Evolutionary conservation across 73 alveolate species (phyloP).

Genomic region (Symbiodinium pilosum): DNA sequence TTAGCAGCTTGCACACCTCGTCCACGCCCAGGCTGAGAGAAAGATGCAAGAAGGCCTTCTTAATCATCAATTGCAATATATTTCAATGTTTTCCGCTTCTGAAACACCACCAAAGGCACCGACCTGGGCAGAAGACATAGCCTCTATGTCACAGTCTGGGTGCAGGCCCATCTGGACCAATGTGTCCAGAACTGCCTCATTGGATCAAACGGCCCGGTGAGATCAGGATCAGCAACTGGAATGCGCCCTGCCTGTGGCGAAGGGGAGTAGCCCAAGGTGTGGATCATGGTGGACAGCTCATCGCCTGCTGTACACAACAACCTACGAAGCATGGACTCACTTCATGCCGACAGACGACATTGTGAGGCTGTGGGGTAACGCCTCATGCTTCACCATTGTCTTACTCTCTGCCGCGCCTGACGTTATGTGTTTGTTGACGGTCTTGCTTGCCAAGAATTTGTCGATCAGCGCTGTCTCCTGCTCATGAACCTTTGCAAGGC

Average conservation of each 20-base stretch:
- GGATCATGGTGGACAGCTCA: slow-evolving; percentile 26
- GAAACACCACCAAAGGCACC: no score
- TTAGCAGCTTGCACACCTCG: slow-evolving; percentile 62
- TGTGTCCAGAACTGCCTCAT: slow-evolving; percentile 49
- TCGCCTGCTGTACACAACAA: slow-evolving; percentile 34
- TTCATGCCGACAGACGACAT: no score
- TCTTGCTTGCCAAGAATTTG: not conserved
- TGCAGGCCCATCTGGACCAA: slow-evolving; percentile 1
- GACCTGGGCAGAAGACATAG: not conserved
- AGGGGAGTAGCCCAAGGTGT: slow-evolving; percentile 73
- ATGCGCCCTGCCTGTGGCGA: slow-evolving; percentile 72
- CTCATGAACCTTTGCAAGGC: not conserved
- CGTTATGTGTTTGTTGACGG: not conserved
- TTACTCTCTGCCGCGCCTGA: not conserved
- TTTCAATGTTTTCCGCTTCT: no score
- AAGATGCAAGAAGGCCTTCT: no score
- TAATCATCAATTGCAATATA: no score
- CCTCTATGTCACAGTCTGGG: not conserved
- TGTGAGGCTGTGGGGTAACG: no score
- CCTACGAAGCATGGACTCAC: no score
- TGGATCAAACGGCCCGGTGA: not conserved
- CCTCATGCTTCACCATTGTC: no score
- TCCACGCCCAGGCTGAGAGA: slow-evolving; percentile 9
- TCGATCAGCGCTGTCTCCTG: not conserved
- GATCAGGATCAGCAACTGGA: not conserved